Percentiles rank a stretch among this genome's conserved stretches.
Conservation (phyloP, 1,284 basidiomycete genomes). For the Wallemia ichthyophaga region DNA sequence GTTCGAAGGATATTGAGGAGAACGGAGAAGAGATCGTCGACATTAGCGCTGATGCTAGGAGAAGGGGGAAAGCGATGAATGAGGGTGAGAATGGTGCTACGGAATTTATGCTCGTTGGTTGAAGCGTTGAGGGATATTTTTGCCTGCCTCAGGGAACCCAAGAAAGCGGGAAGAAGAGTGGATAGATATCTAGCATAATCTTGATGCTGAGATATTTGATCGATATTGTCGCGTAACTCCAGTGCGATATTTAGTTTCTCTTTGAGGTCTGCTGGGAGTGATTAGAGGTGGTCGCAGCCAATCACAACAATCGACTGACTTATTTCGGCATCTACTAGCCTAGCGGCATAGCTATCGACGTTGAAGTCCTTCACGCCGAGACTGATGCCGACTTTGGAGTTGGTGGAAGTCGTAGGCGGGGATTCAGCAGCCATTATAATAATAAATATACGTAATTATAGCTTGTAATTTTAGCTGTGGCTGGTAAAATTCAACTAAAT, state of each 20-base stretch:
- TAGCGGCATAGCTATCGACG: neutral
- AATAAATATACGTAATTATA: neutral
- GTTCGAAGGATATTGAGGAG: slow-evolving; percentile 53
- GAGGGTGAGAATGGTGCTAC: slow-evolving; percentile 57
- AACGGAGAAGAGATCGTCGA: slow-evolving; percentile 11
- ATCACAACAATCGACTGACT: neutral
- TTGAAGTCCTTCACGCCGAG: slow-evolving; percentile 1
- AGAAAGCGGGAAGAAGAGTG: slow-evolving; percentile 36
- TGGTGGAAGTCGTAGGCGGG: neutral
- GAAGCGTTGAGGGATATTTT: slow-evolving; percentile 31
- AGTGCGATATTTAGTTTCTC: slow-evolving; percentile 32
- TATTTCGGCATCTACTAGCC: neutral
- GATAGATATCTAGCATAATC: slow-evolving; percentile 36
- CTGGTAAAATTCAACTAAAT: too few relatives aligned
- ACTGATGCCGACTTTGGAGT: neutral
- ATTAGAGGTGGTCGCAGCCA: neutral
- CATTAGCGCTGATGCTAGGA: slow-evolving; percentile 47
- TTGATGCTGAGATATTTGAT: slow-evolving; percentile 39
- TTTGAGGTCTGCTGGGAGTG: slow-evolving; percentile 6
- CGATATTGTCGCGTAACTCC: slow-evolving; percentile 63
- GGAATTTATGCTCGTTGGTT: slow-evolving; percentile 20
- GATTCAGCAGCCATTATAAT: neutral
- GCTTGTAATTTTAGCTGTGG: too few relatives aligned
- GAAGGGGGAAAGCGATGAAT: slow-evolving; percentile 55
- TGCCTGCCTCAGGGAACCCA: slow-evolving; percentile 44